Percentiles rank a stretch among this genome's conserved stretches.
These are phyloP conservation scores for Plectosphaerella cucumerina DNA, from an alignment of 2,329 filamentous ascomycete genomes.

Conservation along the genomic window DNA sequence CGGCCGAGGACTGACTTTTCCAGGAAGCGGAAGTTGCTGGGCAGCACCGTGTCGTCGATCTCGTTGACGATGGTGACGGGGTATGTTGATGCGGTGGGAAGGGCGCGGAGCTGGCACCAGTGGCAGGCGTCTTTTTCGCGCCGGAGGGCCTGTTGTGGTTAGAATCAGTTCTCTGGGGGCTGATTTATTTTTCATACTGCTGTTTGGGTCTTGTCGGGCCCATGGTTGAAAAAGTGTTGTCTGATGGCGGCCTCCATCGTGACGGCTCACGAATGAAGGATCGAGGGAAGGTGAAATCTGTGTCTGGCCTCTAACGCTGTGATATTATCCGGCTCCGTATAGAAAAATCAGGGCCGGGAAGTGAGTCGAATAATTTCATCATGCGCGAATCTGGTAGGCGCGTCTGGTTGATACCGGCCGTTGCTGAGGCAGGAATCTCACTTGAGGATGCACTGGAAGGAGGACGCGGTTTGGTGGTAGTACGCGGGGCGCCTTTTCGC, in stretches of 20 bases:
- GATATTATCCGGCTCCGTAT: too few species aligned
- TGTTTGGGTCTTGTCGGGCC: conserved; percentile 12
- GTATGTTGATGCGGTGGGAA: conserved; percentile 40
- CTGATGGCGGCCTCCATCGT: conserved; percentile 42
- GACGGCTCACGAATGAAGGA: background rate
- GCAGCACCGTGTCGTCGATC: conserved; percentile 50
- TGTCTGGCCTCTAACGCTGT: too few species aligned
- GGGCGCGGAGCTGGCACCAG: conserved; percentile 56
- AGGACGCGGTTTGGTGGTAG: too few species aligned
- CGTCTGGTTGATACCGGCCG: too few species aligned
- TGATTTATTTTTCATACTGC: conserved; percentile 8
- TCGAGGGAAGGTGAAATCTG: too few species aligned
- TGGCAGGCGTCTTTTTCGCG: conserved; percentile 47
- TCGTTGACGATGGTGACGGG: conserved; percentile 64
- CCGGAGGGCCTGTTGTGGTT: conserved; percentile 23
- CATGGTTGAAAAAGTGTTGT: conserved; percentile 48
- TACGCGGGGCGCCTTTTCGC: too few species aligned
- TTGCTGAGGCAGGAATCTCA: too few species aligned
- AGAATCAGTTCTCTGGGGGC: background rate
- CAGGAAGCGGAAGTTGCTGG: conserved; percentile 66
- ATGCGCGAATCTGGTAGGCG: too few species aligned
- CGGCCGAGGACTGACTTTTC: conserved; percentile 53
- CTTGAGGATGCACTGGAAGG: too few species aligned
- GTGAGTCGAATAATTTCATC: too few species aligned
- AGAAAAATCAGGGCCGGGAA: too few species aligned